phyloP scores from a whole-genome alignment of 305 asterid species.

The Andrographis paniculata region DNA sequence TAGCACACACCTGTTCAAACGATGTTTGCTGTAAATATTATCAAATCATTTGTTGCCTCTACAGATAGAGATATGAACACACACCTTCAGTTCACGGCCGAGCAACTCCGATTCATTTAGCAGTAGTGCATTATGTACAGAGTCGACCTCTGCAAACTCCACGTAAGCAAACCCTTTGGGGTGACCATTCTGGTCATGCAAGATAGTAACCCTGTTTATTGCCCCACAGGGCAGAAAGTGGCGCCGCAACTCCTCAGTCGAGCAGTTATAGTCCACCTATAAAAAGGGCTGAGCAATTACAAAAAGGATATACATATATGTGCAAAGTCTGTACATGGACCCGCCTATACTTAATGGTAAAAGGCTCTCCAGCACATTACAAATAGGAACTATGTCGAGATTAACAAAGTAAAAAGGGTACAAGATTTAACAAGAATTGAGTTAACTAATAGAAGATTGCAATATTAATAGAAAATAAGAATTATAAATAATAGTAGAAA shows the following conservation, averaged over 20 bases:
- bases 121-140: background rate
- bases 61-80: background rate
- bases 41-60: background rate
- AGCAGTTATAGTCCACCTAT: background rate
- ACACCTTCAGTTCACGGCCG: background rate
- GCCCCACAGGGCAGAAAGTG: background rate
- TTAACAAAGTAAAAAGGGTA: background rate
- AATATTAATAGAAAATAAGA: no score
- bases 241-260: background rate
- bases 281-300: no score
- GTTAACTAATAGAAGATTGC: no score
- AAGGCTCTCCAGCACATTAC: no score
- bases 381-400: no score
- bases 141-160: background rate
- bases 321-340: no score
- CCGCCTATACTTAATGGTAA: no score
- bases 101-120: background rate
- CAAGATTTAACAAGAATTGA: background rate
- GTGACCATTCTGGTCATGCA: background rate
- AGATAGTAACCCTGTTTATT: background rate
- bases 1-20: slow-evolving; percentile 39
- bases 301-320: no score
- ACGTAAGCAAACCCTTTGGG: slow-evolving; percentile 3
- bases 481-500: no score
- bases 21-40: no score